Percentiles rank a stretch among this genome's conserved stretches.
phyloP scores from a whole-genome alignment of 257 asterid genomes.

The Nicotiana sylvestris region DNA sequence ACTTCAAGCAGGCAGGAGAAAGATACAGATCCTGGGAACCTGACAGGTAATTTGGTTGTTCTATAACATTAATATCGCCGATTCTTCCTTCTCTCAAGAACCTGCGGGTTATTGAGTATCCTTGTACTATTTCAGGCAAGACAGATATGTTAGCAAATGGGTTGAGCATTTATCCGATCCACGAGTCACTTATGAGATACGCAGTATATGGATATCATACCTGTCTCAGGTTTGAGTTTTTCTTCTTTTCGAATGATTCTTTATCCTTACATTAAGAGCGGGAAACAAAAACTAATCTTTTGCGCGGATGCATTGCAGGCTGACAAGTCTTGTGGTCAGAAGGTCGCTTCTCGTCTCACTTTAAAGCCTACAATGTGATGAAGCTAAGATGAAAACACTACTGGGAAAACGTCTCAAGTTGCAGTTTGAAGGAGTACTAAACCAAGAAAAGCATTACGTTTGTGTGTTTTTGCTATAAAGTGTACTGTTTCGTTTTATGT shows the following conservation, averaged over 20 bases:
- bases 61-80: background rate
- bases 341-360: slow-evolving; percentile 21
- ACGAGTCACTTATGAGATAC: slow-evolving; percentile 63
- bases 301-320: slow-evolving; percentile 5
- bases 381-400: background rate
- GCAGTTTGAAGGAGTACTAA: background rate
- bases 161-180: slow-evolving; percentile 53
- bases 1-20: slow-evolving; percentile 70
- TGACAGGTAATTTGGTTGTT: slow-evolving; percentile 39
- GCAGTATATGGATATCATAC: slow-evolving; percentile 62
- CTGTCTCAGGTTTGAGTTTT: slow-evolving; percentile 46
- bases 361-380: slow-evolving; percentile 17
- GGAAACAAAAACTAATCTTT: background rate
- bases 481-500: background rate
- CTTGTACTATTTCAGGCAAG: slow-evolving; percentile 43
- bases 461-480: background rate
- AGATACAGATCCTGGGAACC: slow-evolving; percentile 53
- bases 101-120: background rate
- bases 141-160: slow-evolving; percentile 50
- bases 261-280: background rate
- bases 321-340: slow-evolving; percentile 20
- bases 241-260: background rate
- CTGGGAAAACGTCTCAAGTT: background rate
- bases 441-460: background rate
- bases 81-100: background rate